Conservation (phyloP, 352 stramenopile species). For the Phytophthora ohioensis region DNA sequence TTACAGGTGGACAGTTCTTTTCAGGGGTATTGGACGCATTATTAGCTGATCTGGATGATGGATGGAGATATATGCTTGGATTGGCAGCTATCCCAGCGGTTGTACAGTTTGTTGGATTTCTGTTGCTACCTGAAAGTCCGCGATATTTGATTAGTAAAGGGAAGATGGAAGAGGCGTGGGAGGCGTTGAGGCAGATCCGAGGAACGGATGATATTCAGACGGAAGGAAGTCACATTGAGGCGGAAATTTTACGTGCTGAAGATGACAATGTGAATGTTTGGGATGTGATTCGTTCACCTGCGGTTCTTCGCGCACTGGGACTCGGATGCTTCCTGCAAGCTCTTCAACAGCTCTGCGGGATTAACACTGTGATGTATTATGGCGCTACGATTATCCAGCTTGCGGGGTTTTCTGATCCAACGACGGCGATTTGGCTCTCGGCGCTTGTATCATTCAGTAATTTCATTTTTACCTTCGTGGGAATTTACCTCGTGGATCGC, state of each 20-base stretch:
- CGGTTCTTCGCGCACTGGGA: constrained; percentile 35
- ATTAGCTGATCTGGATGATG: constrained; percentile 57
- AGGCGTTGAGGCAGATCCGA: constrained; percentile 60
- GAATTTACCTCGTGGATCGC: constrained; percentile 43
- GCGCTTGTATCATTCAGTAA: constrained; percentile 64
- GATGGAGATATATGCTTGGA: constrained; percentile 88
- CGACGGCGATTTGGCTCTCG: constrained; percentile 83
- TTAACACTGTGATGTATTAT: constrained; percentile 93
- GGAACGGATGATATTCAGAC: constrained; percentile 57
- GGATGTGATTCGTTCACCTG: constrained; percentile 42
- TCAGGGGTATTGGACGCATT: constrained; percentile 65
- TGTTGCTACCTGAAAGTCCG: constrained; percentile 79
- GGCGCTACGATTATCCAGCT: constrained; percentile 85
- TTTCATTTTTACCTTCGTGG: constrained; percentile 52
- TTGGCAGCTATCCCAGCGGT: constrained; percentile 70
- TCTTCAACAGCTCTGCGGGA: constrained; percentile 76
- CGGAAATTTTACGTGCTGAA: constrained; percentile 49
- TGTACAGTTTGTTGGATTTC: constrained; percentile 76
- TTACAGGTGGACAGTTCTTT: constrained; percentile 86
- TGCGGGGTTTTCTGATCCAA: constrained; percentile 74
- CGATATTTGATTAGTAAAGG: constrained; percentile 67
- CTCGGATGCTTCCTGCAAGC: constrained; percentile 63
- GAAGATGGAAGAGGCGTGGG: constrained; percentile 53
- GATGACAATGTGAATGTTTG: constrained; percentile 43
- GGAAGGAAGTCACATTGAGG: constrained; percentile 69